Evolutionary conservation across 2,329 filamentous ascomycete genomes (phyloP), one percentile per base, ranked within the genome.

Genomic region (Xylaria sp.): DNA sequence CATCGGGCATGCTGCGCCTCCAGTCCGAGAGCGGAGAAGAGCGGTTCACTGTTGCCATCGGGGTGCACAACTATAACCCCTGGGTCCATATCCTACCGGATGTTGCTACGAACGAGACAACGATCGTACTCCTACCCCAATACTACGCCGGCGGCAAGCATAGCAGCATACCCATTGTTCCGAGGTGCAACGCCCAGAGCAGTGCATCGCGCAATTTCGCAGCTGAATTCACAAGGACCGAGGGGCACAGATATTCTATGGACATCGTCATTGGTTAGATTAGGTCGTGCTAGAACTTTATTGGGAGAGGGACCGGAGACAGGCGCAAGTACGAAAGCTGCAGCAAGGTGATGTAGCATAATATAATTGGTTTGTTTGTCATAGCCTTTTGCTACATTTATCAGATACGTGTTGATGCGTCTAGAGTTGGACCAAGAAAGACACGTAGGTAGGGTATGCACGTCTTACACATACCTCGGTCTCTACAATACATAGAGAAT

Each of bases 81-180:
- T 65, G 62, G 62, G 62, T 65, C 4, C 62, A 65, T 30, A 47
- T 60, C 30, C 47, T 60, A 30, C 2, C 62, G 11, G 56, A 65
- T 19, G 48, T 65, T 9, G 24, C 36, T 1, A n/a, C 47, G 3
- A 53, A 36, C 39, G 62, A 59, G 48, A 65, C 62, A 2, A 24
- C 47, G 1, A 34, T 48, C 19, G 48, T 30, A 19, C 55, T 65
- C n/a, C 27, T 65, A 55, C 62, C 62, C 12, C 47, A 65, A 17
- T 65, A 65, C 48, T 65, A 65, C 32, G 32, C 53, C 24, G 62
- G 56, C 39, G 62, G 62, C 45, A 65, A 65, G 24, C 39, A 59
- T 5, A 54, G 55, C 21, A 47, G 48, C 12, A 39, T 59, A 3
- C 45, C 55, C 19, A 45, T 65, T 14, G 36, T 48, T 4, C 55